phyloP scores from a whole-genome alignment of 306 rosid species.

The Senna tora region DNA sequence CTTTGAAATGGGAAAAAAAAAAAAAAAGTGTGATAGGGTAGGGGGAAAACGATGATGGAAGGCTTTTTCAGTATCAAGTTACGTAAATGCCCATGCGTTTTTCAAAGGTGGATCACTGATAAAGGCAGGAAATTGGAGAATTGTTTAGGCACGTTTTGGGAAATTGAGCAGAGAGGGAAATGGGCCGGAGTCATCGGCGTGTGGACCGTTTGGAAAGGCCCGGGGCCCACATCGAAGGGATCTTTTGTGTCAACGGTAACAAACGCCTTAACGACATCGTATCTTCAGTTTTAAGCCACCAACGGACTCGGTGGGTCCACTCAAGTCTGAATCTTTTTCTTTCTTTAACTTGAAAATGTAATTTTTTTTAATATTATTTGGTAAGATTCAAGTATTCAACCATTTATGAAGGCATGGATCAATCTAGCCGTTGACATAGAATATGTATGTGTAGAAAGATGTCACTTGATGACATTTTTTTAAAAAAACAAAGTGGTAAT shows the following conservation, averaged over 20 bases:
- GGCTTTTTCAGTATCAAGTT: not conserved
- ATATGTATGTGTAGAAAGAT: not conserved
- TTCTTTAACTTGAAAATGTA: not conserved
- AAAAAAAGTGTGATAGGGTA: not conserved
- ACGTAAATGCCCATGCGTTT: not conserved
- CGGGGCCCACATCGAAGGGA: not conserved
- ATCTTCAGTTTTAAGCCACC: not conserved
- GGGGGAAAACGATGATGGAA: not conserved
- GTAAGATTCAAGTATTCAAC: no score
- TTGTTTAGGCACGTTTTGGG: not conserved
- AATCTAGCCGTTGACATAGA: not conserved
- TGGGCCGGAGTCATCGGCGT: not conserved
- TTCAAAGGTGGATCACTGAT: no score
- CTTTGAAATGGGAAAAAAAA: no score
- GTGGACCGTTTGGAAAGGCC: not conserved
- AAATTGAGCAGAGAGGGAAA: not conserved
- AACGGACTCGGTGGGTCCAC: not conserved
- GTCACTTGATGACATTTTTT: not conserved
- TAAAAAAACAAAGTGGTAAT: no score
- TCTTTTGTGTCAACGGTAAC: conserved; percentile 14
- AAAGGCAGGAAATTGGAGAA: not conserved
- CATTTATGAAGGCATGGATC: not conserved
- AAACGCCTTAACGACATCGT: conserved; percentile 14
- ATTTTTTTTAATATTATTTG: not conserved
- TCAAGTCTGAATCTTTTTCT: no score